Percentiles rank a stretch among this genome's conserved stretches.
Evolutionary conservation across 768 basidiomycete species (phyloP).

Genomic region (Daedalea quercina): DNA sequence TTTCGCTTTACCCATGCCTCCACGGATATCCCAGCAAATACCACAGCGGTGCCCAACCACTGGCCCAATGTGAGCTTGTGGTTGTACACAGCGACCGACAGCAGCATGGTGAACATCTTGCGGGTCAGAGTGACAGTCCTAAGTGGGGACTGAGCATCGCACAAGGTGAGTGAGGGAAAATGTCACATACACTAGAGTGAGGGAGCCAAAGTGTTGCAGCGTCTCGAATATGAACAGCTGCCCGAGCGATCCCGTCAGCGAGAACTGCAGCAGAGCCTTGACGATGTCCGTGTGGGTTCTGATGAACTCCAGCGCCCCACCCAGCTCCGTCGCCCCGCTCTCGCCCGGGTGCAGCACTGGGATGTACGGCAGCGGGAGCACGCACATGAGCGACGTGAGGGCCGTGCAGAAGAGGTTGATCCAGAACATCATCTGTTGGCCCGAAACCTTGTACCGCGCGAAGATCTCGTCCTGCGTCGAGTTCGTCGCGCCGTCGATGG

Average conservation of each 20-base stretch:
- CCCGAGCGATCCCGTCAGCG: constrained; percentile 86
- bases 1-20: constrained; percentile 89
- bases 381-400: constrained; percentile 58
- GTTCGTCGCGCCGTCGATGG: constrained; percentile 90
- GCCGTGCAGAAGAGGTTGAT: constrained; percentile 86
- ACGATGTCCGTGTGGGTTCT: constrained; percentile 68
- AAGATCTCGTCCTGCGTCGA: constrained; percentile 98
- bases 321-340: constrained; percentile 55
- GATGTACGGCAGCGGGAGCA: constrained; percentile 74
- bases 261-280: constrained; percentile 73
- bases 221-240: constrained; percentile 99
- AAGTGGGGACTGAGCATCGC: constrained; percentile 9
- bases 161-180: constrained; percentile 1
- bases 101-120: constrained; percentile 96
- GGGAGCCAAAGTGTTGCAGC: constrained; percentile 81
- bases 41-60: constrained; percentile 88
- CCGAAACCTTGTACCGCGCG: constrained; percentile 60
- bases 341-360: constrained; percentile 73
- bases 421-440: constrained; percentile 99
- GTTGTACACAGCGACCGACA: constrained; percentile 89
- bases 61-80: constrained; percentile 81
- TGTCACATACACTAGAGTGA: constrained; percentile 71
- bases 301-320: constrained; percentile 67
- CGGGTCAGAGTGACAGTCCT: constrained; percentile 94
- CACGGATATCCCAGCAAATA: constrained; percentile 92